Conservation (phyloP, 2,329 filamentous ascomycete genomes). For the Rutstroemia sydowiana region DNA sequence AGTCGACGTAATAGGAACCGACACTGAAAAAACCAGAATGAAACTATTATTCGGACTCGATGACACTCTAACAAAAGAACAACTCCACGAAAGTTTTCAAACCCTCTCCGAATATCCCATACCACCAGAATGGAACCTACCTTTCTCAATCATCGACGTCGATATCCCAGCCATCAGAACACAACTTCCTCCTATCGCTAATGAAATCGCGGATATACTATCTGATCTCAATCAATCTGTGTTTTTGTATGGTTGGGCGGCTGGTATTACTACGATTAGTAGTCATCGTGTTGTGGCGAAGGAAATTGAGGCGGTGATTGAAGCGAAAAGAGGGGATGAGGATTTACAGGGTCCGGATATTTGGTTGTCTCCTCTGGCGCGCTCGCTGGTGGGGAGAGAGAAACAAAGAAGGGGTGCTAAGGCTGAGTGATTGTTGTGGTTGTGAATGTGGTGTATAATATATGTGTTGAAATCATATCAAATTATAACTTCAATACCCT, state of each 20-base stretch:
- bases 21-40: constrained; percentile 48
- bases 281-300: constrained; percentile 58
- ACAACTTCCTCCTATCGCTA: constrained; percentile 38
- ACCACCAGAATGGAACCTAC: constrained; percentile 48
- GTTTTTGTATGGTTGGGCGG: constrained; percentile 60
- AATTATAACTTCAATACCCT: not conserved
- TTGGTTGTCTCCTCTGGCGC: constrained; percentile 57
- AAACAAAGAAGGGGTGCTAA: constrained; percentile 30
- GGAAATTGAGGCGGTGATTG: constrained; percentile 51
- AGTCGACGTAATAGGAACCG: constrained; percentile 52
- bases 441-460: not conserved
- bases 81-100: constrained; percentile 32
- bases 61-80: constrained; percentile 15
- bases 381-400: constrained; percentile 61
- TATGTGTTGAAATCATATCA: not conserved
- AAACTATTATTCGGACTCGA: constrained; percentile 42
- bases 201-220: constrained; percentile 39
- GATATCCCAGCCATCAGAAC: constrained; percentile 32
- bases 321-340: constrained; percentile 39
- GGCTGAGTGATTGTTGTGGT: not conserved
- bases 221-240: constrained; percentile 58
- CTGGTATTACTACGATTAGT: constrained; percentile 53
- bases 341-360: constrained; percentile 50
- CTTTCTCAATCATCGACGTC: constrained; percentile 46
- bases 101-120: constrained; percentile 46